phyloP scores from a whole-genome alignment of 768 basidiomycete genomes.

The Russula ochroleuca region DNA sequence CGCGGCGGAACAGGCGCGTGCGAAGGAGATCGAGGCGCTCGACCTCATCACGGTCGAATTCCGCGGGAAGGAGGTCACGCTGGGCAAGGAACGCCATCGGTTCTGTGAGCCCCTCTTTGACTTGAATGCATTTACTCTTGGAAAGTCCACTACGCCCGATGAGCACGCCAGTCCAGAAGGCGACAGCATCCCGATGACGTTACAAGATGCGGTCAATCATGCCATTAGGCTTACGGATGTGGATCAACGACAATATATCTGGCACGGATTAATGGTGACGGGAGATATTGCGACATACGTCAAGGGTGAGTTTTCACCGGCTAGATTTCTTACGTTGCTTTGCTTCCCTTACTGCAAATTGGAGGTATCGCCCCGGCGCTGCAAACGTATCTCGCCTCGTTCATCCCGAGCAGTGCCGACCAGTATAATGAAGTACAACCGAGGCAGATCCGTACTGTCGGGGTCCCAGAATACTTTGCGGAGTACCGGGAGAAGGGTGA shows the following conservation, averaged over 20 bases:
- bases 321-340: slow-evolving; percentile 6
- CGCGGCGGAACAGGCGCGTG: slow-evolving; percentile 68
- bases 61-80: slow-evolving; percentile 60
- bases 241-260: slow-evolving; percentile 65
- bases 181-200: slow-evolving; percentile 36
- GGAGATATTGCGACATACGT: slow-evolving; percentile 70
- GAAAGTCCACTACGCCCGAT: slow-evolving; percentile 18
- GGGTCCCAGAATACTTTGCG: slow-evolving; percentile 84
- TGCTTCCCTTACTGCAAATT: slow-evolving; percentile 5
- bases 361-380: slow-evolving; percentile 47
- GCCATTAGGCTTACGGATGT: slow-evolving; percentile 59
- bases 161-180: slow-evolving; percentile 29
- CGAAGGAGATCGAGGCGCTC: slow-evolving; percentile 75
- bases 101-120: slow-evolving; percentile 91
- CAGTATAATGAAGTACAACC: slow-evolving; percentile 68
- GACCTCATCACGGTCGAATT: slow-evolving; percentile 78
- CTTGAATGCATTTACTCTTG: slow-evolving; percentile 42
- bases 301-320: slow-evolving; percentile 47
- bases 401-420: slow-evolving; percentile 55
- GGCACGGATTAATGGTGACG: slow-evolving; percentile 76
- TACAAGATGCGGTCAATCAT: slow-evolving; percentile 66
- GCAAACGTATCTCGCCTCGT: slow-evolving; percentile 65
- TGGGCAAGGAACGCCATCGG: slow-evolving; percentile 85
- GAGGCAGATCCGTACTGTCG: slow-evolving; percentile 55
- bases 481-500: slow-evolving; percentile 87